A percentile compares a stretch with the other conserved stretches of the same genome.
Evolutionary conservation across 176 grass and related monocot genomes (phyloP).

Genomic region (Areca catechu): DNA sequence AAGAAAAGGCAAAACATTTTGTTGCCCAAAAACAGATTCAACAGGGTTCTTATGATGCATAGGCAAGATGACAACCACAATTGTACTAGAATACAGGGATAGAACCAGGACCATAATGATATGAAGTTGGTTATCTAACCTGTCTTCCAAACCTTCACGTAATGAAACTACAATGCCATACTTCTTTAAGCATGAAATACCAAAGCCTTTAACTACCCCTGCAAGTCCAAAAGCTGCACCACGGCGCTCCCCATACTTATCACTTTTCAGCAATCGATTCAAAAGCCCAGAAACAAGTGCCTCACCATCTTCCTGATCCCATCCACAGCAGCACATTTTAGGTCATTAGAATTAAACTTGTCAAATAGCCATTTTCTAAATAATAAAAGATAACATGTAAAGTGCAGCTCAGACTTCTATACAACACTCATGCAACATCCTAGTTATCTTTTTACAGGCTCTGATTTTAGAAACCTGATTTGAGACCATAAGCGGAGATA

Average conservation of each 20-base stretch:
- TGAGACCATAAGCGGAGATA: conserved; percentile 87
- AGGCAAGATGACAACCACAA: too few relatives aligned
- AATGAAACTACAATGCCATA: conserved; percentile 64
- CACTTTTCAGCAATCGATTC: conserved; percentile 84
- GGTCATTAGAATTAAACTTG: too few relatives aligned
- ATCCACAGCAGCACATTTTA: conserved; percentile 1
- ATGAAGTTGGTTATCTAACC: conserved; percentile 22
- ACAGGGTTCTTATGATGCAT: too few relatives aligned
- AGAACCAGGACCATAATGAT: too few relatives aligned
- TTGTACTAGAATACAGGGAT: too few relatives aligned
- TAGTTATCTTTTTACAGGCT: too few relatives aligned
- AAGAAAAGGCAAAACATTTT: too few relatives aligned
- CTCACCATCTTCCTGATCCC: conserved; percentile 71
- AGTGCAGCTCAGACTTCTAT: too few relatives aligned
- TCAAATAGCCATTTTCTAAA: too few relatives aligned
- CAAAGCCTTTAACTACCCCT: conserved; percentile 92
- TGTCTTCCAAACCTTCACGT: conserved; percentile 65
- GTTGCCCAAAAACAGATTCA: too few relatives aligned
- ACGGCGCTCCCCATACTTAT: conserved; percentile 87
- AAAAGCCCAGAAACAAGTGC: conserved; percentile 66
- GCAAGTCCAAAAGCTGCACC: conserved; percentile 98
- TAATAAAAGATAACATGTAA: too few relatives aligned
- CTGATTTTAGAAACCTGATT: conserved; percentile 37
- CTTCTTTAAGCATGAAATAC: conserved; percentile 86
- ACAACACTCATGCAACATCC: too few relatives aligned